Evolutionary conservation across 371 early-diverging fungal genomes (phyloP).

Genomic region (Catenaria anguillulae): DNA sequence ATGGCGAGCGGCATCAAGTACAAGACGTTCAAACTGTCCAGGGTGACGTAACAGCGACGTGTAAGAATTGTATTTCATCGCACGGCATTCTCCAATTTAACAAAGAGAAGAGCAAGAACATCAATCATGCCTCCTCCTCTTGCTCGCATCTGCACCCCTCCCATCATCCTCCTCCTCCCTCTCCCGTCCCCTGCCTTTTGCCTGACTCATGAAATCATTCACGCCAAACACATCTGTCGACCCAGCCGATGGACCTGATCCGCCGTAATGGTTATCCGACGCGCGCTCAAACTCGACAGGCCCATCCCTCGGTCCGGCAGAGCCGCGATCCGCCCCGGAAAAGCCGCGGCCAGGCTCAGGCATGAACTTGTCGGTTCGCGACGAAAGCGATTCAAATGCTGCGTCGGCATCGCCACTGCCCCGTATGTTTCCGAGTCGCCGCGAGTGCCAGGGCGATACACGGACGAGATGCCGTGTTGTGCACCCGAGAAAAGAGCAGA

Average conservation of each 20-base stretch:
- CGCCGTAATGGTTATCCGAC: slow-evolving; percentile 16
- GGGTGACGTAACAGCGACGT: no score
- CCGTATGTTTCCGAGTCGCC: slow-evolving; percentile 49
- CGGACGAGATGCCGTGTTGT: slow-evolving; percentile 31
- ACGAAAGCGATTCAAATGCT: slow-evolving; percentile 49
- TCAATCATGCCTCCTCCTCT: not conserved
- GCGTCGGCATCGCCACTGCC: slow-evolving; percentile 39
- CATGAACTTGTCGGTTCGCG: slow-evolving; percentile 54
- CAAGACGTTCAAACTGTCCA: no score
- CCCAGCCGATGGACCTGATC: no score
- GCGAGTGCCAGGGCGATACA: slow-evolving; percentile 64
- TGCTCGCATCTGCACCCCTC: no score
- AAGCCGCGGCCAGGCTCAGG: slow-evolving; percentile 37
- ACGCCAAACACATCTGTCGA: slow-evolving; percentile 46
- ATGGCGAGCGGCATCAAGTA: no score
- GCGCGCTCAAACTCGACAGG: slow-evolving; percentile 80
- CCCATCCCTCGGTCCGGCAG: slow-evolving; percentile 36
- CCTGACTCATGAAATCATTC: slow-evolving; percentile 37
- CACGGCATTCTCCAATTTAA: no score
- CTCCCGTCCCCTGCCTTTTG: slow-evolving; percentile 14
- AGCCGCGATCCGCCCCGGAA: slow-evolving; percentile 44
- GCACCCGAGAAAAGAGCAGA: slow-evolving; percentile 73
- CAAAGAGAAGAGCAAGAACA: no score
- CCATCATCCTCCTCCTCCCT: not conserved
- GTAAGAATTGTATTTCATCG: not conserved